These are phyloP conservation scores for Aspergillus pseudoglaucus DNA, from an alignment of 2,329 filamentous ascomycete genomes.

Conservation along the genomic window DNA sequence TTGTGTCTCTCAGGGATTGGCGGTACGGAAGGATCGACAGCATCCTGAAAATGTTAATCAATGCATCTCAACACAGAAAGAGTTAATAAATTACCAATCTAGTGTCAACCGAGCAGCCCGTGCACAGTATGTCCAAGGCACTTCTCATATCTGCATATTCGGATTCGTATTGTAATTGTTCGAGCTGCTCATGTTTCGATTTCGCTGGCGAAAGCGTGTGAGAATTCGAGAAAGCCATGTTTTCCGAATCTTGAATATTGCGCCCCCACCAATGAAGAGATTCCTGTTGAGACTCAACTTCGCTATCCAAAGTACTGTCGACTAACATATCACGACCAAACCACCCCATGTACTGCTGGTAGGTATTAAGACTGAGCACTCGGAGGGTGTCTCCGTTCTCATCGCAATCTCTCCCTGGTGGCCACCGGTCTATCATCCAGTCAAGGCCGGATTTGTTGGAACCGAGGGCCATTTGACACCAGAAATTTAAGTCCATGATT, in stretches of 20 bases:
- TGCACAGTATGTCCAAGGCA: slow-evolving; percentile 29
- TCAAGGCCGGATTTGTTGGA: slow-evolving; percentile 81
- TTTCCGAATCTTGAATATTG: slow-evolving; percentile 54
- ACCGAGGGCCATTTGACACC: slow-evolving; percentile 94
- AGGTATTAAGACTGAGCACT: slow-evolving; percentile 76
- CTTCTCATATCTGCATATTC: slow-evolving; percentile 30
- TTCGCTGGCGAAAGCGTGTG: not conserved
- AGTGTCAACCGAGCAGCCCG: slow-evolving; percentile 19
- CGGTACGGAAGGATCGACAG: slow-evolving; percentile 59
- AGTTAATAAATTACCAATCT: slow-evolving; percentile 20
- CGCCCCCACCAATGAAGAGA: slow-evolving; percentile 63
- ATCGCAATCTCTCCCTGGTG: slow-evolving; percentile 63
- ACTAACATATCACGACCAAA: slow-evolving; percentile 56
- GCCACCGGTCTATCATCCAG: slow-evolving; percentile 80
- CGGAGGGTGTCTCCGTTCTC: slow-evolving; percentile 61
- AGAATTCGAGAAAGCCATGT: slow-evolving; percentile 12
- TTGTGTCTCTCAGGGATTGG: slow-evolving; percentile 49
- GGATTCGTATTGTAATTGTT: slow-evolving; percentile 21
- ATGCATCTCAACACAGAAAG: not conserved
- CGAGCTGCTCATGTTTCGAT: slow-evolving; percentile 20
- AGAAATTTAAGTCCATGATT: slow-evolving; percentile 81
- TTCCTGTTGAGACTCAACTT: slow-evolving; percentile 60
- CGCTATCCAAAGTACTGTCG: slow-evolving; percentile 38
- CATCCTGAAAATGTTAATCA: slow-evolving; percentile 34
- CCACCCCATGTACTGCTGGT: slow-evolving; percentile 70